Percentiles rank a stretch among this genome's conserved stretches.
These are phyloP conservation scores for Byssoonygena ceratinophila DNA, from an alignment of 2,329 filamentous ascomycete species.

Conservation along the genomic window DNA sequence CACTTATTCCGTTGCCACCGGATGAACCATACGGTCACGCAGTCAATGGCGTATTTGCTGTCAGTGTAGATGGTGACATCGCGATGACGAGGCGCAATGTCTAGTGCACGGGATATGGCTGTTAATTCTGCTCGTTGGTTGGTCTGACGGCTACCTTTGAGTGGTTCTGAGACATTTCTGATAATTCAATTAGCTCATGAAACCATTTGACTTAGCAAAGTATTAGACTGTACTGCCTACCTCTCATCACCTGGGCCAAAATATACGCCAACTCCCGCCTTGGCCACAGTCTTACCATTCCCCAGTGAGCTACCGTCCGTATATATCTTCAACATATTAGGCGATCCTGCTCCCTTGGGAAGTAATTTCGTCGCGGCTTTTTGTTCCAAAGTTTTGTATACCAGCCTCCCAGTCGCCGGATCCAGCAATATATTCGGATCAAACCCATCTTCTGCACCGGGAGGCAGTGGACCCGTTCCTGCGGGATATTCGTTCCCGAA, in stretches of 20 bases:
- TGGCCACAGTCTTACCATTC: slow-evolving; percentile 47
- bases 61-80: slow-evolving; percentile 74
- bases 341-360: slow-evolving; percentile 32
- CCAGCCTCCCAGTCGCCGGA: slow-evolving; percentile 42
- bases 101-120: slow-evolving; percentile 71
- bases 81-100: slow-evolving; percentile 58
- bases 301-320: slow-evolving; percentile 53
- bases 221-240: slow-evolving; percentile 27
- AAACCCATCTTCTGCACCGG: slow-evolving; percentile 51
- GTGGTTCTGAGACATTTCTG: slow-evolving; percentile 64
- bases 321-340: slow-evolving; percentile 49
- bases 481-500: slow-evolving; percentile 39
- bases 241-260: slow-evolving; percentile 50
- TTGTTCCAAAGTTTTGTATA: slow-evolving; percentile 46
- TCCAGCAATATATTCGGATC: slow-evolving; percentile 49
- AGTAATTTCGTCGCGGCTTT: slow-evolving; percentile 39
- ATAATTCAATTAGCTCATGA: slow-evolving; percentile 18
- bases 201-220: slow-evolving; percentile 1
- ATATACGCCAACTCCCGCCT: slow-evolving; percentile 54
- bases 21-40: slow-evolving; percentile 70
- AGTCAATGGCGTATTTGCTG: slow-evolving; percentile 82
- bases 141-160: slow-evolving; percentile 66
- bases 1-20: slow-evolving; percentile 70
- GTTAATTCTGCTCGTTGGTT: slow-evolving; percentile 95
- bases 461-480: slow-evolving; percentile 46